phyloP scores from a whole-genome alignment of 345 rosid genomes.

The Lumnitzera littorea region DNA sequence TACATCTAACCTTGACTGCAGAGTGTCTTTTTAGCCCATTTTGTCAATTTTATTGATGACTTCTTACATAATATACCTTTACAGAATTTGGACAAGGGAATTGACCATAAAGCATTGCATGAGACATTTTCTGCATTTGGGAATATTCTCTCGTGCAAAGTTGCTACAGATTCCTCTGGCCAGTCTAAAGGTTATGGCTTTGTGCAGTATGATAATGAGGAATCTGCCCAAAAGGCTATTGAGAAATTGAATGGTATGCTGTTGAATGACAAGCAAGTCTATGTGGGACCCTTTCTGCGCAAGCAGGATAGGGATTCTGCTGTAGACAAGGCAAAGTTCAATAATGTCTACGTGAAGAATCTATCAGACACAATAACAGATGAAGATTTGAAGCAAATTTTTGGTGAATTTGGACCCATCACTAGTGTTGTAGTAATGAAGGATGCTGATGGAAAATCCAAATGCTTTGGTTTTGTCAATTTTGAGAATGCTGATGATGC shows the following conservation, averaged over 20 bases:
- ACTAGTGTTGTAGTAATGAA: conserved; percentile 87
- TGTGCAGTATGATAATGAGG: conserved; percentile 80
- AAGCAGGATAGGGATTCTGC: conserved; percentile 81
- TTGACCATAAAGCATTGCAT: conserved; percentile 85
- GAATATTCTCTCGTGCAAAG: conserved; percentile 82
- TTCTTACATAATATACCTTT: conserved; percentile 5
- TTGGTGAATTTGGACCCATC: conserved; percentile 71
- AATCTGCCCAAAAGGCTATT: conserved; percentile 73
- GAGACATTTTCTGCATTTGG: conserved; percentile 84
- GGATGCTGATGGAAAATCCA: conserved; percentile 77
- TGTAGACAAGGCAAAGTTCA: conserved; percentile 45
- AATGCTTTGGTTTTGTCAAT: conserved; percentile 92
- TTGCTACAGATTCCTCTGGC: conserved; percentile 76
- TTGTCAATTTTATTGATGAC: neutral
- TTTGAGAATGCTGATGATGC: conserved; percentile 89
- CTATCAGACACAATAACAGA: conserved; percentile 64
- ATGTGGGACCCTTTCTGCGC: conserved; percentile 88
- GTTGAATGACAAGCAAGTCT: conserved; percentile 91
- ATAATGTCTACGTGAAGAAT: conserved; percentile 87
- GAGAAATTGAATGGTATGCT: conserved; percentile 85
- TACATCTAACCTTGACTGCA: neutral
- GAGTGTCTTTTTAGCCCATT: neutral
- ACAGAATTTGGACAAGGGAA: conserved; percentile 83
- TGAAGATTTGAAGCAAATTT: conserved; percentile 59
- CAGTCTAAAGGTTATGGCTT: conserved; percentile 95